Conservation (phyloP, 1,139 yeast species). For the Kodamaea ohmeri region DNA sequence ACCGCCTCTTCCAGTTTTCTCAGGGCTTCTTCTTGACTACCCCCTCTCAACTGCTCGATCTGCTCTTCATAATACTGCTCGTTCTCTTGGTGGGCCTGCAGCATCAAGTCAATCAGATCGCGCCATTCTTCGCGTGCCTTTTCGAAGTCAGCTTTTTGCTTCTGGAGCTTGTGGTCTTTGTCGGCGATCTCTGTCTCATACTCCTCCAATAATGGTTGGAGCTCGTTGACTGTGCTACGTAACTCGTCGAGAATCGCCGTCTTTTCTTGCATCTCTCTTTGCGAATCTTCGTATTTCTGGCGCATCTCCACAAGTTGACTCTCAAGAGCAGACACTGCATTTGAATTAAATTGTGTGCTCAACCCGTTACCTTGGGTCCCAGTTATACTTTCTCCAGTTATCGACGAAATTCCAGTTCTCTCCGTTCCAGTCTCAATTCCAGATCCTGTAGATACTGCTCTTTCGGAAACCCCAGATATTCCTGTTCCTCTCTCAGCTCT, state of each 20-base stretch:
- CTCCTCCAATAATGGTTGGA: slow-evolving; percentile 46
- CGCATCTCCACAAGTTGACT: slow-evolving; percentile 16
- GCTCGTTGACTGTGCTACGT: slow-evolving; percentile 41
- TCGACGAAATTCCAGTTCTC: no score
- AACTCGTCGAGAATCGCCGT: slow-evolving; percentile 39
- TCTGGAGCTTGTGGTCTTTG: slow-evolving; percentile 44
- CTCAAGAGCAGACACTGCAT: background rate
- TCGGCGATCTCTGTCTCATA: slow-evolving; percentile 42
- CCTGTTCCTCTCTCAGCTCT: no score
- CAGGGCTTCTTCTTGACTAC: no score
- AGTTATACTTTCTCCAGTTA: no score
- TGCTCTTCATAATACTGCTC: slow-evolving; percentile 35
- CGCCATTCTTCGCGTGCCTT: slow-evolving; percentile 57
- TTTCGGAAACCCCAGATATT: no score
- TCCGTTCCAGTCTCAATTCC: no score
- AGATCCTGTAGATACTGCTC: no score
- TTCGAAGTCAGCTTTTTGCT: slow-evolving; percentile 47
- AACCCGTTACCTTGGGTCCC: no score
- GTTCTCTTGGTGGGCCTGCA: slow-evolving; percentile 41
- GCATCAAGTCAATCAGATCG: slow-evolving; percentile 54
- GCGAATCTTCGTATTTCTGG: slow-evolving; percentile 22
- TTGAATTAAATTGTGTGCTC: no score
- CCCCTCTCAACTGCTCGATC: slow-evolving; percentile 21
- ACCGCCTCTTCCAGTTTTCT: slow-evolving; percentile 1
- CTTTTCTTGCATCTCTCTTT: slow-evolving; percentile 35